Percentiles rank a stretch among this genome's conserved stretches.
phyloP scores from a whole-genome alignment of 1,284 basidiomycete genomes.

The Cystobasidium slooffiae region DNA sequence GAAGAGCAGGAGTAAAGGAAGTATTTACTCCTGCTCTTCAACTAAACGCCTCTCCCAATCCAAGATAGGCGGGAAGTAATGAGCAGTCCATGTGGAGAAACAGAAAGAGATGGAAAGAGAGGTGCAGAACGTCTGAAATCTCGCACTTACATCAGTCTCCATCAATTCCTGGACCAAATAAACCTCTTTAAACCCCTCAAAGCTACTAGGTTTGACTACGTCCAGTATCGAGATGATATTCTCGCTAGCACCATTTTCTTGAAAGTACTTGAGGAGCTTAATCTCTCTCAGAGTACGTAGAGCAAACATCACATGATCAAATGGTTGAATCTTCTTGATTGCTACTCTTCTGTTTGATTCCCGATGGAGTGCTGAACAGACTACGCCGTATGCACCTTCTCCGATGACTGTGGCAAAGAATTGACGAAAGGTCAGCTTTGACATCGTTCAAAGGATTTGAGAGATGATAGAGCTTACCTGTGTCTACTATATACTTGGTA shows the following conservation, averaged over 20 bases:
- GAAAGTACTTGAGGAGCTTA: conserved; percentile 84
- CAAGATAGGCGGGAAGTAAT: too few species aligned
- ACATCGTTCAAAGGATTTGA: too few species aligned
- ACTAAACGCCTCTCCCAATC: too few species aligned
- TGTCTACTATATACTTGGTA: conserved; percentile 53
- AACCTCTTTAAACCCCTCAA: conserved; percentile 92
- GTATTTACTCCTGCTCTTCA: too few species aligned
- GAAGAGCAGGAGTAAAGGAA: too few species aligned
- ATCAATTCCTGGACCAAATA: conserved; percentile 82
- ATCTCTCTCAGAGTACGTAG: conserved; percentile 81
- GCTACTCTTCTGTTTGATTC: conserved; percentile 57
- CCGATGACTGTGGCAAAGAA: conserved; percentile 56
- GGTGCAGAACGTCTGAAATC: background rate
- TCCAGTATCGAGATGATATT: conserved; percentile 92
- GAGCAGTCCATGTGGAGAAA: too few species aligned
- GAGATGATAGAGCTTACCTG: too few species aligned
- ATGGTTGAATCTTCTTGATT: conserved; percentile 71
- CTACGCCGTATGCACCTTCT: conserved; percentile 60
- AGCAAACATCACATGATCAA: conserved; percentile 70
- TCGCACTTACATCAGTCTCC: conserved; percentile 67
- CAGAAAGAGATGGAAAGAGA: background rate
- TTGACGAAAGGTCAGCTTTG: background rate
- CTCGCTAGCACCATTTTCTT: conserved; percentile 57
- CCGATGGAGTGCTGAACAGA: conserved; percentile 48
- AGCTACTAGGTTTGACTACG: conserved; percentile 84